Evolutionary conservation across 2,329 filamentous ascomycete genomes (phyloP).

Genomic region (Waltergamsia citrina): DNA sequence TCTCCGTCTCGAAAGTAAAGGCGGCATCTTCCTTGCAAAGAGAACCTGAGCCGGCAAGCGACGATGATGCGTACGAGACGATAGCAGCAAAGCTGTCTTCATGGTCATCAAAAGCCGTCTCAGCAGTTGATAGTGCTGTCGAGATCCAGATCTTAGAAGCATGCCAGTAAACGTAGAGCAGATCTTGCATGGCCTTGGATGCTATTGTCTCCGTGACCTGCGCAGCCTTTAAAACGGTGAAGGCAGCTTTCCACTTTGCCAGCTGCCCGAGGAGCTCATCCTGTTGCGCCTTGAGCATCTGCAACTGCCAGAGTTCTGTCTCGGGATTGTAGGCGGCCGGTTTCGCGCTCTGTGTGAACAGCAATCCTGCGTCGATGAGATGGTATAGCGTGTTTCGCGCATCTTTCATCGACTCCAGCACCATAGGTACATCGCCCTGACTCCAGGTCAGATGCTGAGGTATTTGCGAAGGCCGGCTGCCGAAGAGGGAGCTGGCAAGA

Average conservation of each 20-base stretch:
- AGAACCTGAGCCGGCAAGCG: conserved; percentile 11
- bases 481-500: conserved; percentile 30
- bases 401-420: conserved; percentile 22
- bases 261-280: conserved; percentile 19
- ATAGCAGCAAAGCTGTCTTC: conserved; percentile 24
- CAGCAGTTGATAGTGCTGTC: conserved; percentile 15
- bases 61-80: conserved; percentile 20
- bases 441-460: conserved; percentile 19
- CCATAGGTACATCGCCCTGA: conserved; percentile 17
- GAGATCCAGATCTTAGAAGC: conserved; percentile 21
- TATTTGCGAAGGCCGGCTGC: conserved; percentile 23
- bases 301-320: conserved; percentile 12
- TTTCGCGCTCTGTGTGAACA: conserved; percentile 20
- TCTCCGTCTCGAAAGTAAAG: conserved; percentile 32
- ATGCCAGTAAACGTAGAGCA: conserved; percentile 27
- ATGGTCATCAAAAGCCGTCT: conserved; percentile 24
- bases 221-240: conserved; percentile 16
- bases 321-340: conserved; percentile 14
- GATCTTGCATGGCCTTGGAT: conserved; percentile 9
- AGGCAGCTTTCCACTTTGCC: conserved; percentile 18
- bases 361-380: conserved; percentile 27
- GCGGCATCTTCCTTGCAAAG: conserved; percentile 8
- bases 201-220: conserved; percentile 9
- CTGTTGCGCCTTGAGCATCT: conserved; percentile 18
- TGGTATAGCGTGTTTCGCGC: conserved; percentile 22